Conservation (phyloP, 2,329 filamentous ascomycete genomes). For the Raffaelea albimanens region DNA sequence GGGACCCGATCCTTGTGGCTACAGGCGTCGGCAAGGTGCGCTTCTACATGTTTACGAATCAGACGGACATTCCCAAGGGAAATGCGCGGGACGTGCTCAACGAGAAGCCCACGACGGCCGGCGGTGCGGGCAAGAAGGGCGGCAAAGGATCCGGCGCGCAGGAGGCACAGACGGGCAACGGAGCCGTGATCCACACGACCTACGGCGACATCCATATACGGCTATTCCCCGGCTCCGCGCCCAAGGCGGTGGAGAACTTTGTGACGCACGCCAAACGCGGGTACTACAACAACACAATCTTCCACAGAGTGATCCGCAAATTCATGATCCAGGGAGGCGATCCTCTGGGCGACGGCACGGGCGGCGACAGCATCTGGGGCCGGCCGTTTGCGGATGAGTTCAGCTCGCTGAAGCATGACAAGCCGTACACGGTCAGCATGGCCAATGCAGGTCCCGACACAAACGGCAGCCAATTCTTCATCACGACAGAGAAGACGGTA, state of each 20-base stretch:
- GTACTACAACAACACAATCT: conserved; percentile 97
- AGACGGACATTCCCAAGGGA: conserved; percentile 66
- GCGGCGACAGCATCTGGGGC: conserved; percentile 90
- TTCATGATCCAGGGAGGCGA: conserved; percentile 96
- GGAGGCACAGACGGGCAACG: conserved; percentile 61
- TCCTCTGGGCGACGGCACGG: conserved; percentile 78
- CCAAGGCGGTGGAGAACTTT: conserved; percentile 95
- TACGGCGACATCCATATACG: conserved; percentile 91
- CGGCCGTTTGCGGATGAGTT: conserved; percentile 90
- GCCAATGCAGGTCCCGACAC: conserved; percentile 93
- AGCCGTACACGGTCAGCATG: conserved; percentile 94
- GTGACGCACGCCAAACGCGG: conserved; percentile 80
- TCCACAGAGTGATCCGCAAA: conserved; percentile 92
- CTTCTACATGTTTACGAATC: conserved; percentile 98
- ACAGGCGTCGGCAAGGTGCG: conserved; percentile 81
- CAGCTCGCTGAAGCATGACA: conserved; percentile 82
- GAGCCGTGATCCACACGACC: conserved; percentile 82
- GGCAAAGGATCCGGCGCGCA: conserved; percentile 14
- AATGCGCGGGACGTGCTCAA: conserved; percentile 80
- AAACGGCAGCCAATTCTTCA: conserved; percentile 96
- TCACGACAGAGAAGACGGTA: conserved; percentile 92
- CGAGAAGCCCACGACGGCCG: conserved; percentile 61
- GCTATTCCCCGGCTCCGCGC: conserved; percentile 85
- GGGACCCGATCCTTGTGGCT: conserved; percentile 79
- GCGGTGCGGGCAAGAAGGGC: conserved; percentile 44